Conservation (phyloP, 306 rosid genomes). For the Prinsepia uniflora region DNA sequence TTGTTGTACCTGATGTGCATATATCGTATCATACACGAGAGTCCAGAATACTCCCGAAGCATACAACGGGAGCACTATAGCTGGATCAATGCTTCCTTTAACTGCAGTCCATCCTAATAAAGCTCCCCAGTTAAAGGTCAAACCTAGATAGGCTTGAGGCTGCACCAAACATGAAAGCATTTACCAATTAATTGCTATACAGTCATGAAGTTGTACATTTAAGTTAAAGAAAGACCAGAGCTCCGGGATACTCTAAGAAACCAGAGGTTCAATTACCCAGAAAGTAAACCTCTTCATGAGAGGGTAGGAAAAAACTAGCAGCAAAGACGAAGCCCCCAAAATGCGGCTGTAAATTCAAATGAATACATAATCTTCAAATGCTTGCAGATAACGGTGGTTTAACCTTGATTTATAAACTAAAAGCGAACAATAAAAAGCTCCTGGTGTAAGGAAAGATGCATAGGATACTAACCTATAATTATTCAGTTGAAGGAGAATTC, state of each 20-base stretch:
- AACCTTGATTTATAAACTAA: not conserved
- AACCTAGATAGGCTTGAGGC: constrained; percentile 96
- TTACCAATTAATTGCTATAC: constrained; percentile 17
- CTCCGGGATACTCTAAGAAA: constrained; percentile 8
- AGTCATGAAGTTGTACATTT: constrained; percentile 25
- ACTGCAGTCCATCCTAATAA: constrained; percentile 91
- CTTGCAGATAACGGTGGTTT: not conserved
- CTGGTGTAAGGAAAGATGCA: not conserved
- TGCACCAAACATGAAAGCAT: constrained; percentile 29
- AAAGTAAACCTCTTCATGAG: constrained; percentile 89
- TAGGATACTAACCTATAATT: constrained; percentile 63
- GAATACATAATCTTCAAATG: not conserved
- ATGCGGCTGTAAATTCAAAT: constrained; percentile 48
- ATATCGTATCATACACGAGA: constrained; percentile 85
- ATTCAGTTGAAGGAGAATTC: constrained; percentile 77
- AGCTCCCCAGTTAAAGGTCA: constrained; percentile 96
- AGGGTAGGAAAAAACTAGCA: constrained; percentile 92
- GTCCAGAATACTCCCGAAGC: constrained; percentile 89
- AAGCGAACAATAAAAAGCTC: not conserved
- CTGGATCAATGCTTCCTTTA: constrained; percentile 73
- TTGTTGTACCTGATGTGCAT: constrained; percentile 62
- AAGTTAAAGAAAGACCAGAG: constrained; percentile 7
- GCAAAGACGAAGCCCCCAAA: constrained; percentile 87
- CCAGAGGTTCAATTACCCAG: constrained; percentile 56
- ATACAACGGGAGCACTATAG: constrained; percentile 76